phyloP scores from a whole-genome alignment of 2,329 filamentous ascomycete genomes.

The Talaromyces sp. region DNA sequence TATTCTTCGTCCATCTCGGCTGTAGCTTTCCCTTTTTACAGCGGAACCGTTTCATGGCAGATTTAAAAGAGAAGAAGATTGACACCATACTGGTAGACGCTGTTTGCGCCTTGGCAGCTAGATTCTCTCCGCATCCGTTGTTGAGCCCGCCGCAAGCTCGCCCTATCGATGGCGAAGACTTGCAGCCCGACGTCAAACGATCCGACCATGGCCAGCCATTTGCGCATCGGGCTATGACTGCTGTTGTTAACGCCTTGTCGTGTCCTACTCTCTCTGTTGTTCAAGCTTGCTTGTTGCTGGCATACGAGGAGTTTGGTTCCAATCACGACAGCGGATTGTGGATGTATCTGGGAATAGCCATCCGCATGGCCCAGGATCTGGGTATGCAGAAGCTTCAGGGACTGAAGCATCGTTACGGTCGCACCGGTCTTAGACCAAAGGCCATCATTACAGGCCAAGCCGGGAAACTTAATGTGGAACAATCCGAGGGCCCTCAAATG shows the following conservation, averaged over 20 bases:
- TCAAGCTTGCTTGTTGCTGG: conserved; percentile 77
- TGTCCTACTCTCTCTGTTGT: conserved; percentile 80
- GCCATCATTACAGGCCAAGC: conserved; percentile 48
- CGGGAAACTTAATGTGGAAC: conserved; percentile 43
- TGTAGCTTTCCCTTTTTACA: conserved; percentile 84
- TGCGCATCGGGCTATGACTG: conserved; percentile 76
- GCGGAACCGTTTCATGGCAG: conserved; percentile 66
- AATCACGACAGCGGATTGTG: conserved; percentile 85
- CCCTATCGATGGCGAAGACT: conserved; percentile 43
- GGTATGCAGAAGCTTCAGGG: conserved; percentile 80
- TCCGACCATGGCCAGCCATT: conserved; percentile 74
- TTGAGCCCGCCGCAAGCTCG: conserved; percentile 52
- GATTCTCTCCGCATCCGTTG: conserved; percentile 66
- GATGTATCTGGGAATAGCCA: conserved; percentile 89
- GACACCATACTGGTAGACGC: conserved; percentile 84
- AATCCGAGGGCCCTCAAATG: conserved; percentile 43
- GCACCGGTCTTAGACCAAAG: conserved; percentile 55
- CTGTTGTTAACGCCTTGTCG: conserved; percentile 76
- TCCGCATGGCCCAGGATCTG: conserved; percentile 75
- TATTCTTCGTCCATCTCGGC: conserved; percentile 77
- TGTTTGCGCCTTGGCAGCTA: conserved; percentile 75
- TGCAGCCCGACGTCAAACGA: conserved; percentile 34
- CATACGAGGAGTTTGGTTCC: conserved; percentile 84
- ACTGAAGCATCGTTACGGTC: conserved; percentile 56
- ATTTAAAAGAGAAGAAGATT: conserved; percentile 74